A percentile compares a stretch with the other conserved stretches of the same genome.
Evolutionary conservation across 352 stramenopile species (phyloP).

Genomic region (Pythium sp.): DNA sequence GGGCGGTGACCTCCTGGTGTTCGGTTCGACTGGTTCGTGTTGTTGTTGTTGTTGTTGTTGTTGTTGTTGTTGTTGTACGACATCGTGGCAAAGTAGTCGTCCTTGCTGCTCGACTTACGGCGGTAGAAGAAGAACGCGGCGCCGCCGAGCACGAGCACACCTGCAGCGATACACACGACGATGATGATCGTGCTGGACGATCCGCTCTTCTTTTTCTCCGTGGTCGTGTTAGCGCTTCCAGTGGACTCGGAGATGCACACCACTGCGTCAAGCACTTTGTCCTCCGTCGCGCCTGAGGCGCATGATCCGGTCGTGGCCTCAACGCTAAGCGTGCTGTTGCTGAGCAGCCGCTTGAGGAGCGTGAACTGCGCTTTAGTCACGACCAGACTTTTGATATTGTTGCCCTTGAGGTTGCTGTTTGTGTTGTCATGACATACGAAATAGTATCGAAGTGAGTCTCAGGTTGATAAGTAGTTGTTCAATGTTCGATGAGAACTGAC

Average conservation of each 20-base stretch:
- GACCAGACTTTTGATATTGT: constrained; percentile 44
- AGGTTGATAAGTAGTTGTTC: background rate
- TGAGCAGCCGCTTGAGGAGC: constrained; percentile 41
- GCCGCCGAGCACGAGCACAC: constrained; percentile 40
- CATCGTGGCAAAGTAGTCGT: constrained; percentile 29
- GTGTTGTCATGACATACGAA: background rate
- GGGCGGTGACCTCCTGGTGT: constrained; percentile 4
- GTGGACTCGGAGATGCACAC: constrained; percentile 45
- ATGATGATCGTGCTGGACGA: constrained; percentile 40
- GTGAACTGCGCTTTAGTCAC: constrained; percentile 42
- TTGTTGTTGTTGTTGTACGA: constrained; percentile 33
- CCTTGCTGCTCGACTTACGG: constrained; percentile 30
- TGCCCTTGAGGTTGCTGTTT: constrained; percentile 48
- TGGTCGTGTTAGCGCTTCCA: constrained; percentile 8
- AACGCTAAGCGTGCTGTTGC: constrained; percentile 44
- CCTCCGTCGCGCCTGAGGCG: constrained; percentile 25
- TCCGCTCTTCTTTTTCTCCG: background rate
- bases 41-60: constrained; percentile 25
- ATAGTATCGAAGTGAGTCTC: background rate
- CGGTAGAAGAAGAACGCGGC: constrained; percentile 53
- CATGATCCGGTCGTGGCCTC: constrained; percentile 30
- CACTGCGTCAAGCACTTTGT: constrained; percentile 42
- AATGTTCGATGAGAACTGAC: background rate
- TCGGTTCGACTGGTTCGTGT: constrained; percentile 25
- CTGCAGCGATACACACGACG: constrained; percentile 55